Base-by-base conservation (phyloP, 495 filamentous ascomycete species). In the Hypoxylon cercidicola region DNA sequence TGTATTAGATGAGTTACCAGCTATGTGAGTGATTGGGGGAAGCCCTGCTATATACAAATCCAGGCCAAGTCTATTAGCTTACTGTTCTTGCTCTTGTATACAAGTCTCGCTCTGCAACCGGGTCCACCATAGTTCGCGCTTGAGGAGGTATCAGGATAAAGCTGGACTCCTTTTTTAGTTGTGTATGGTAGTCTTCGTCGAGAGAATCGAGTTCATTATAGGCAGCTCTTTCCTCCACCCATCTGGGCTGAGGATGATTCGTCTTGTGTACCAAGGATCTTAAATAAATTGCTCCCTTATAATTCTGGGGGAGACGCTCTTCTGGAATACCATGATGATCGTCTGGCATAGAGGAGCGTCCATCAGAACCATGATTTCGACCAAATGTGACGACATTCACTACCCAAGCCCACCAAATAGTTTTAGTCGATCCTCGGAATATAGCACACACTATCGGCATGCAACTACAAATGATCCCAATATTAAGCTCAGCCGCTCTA, bases 401-500 rank as follows among this genome's bases (percentile, higher is more conserved):
- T 11, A 44, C 11, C 15, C 32, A 55, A 41, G 16, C 23, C 51
- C 37, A 44, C 39, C 21, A 34, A 7, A 10, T 9, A 13, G 28
- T 23, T 13, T 23, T 35, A n/a, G 50, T 23, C 51, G 18, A 1
- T 3, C n/a, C 23, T 8, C 15, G 19, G 39, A 55, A 18, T 30
- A 55, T 8, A 4, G 32, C 23, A 20, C 4, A 28, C 21, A 43
- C 39, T 19, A 55, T 23, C 13, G 51, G 51, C 51, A 55, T 55
- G 39, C 51, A 55, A 25, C 37, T 30, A 20, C 51, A 55, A 20
- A 18, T 4, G 1, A 55, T 32, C 11, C 51, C 51, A 28, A 55
- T n/a, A 34, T 55, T 55, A 3, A 55, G 11, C 19, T 55, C 51
- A 19, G 51, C 51, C 37, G 51, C 51, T 44, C 51, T 55, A 44